These are phyloP conservation scores for Danielia reshetovae DNA, from an alignment of 805 yeast species.

Conservation along the genomic window DNA sequence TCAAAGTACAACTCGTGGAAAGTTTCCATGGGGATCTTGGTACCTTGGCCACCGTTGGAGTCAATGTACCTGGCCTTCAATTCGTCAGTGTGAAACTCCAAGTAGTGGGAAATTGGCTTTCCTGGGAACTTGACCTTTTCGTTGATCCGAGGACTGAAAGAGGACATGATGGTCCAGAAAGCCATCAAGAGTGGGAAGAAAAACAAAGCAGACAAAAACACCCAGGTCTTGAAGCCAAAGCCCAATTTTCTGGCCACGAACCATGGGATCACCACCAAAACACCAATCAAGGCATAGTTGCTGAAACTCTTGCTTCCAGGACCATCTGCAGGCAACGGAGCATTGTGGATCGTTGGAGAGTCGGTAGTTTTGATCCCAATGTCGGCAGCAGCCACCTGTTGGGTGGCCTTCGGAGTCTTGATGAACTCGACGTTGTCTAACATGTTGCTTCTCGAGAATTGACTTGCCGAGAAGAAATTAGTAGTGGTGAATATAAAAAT, in stretches of 20 bases:
- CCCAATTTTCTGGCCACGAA: slow-evolving; percentile 63
- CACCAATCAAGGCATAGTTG: slow-evolving; percentile 49
- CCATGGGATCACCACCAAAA: slow-evolving; percentile 56
- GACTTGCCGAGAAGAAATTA: no score
- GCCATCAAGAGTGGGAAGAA: slow-evolving; percentile 72
- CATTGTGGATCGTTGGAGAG: slow-evolving; percentile 75
- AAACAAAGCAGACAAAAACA: slow-evolving; percentile 52
- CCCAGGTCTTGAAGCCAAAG: slow-evolving; percentile 64
- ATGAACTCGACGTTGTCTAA: slow-evolving; percentile 48
- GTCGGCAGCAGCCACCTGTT: slow-evolving; percentile 27
- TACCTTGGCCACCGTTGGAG: slow-evolving; percentile 52
- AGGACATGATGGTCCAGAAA: slow-evolving; percentile 76
- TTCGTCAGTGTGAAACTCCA: slow-evolving; percentile 75
- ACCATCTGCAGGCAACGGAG: slow-evolving; percentile 88
- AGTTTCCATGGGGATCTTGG: slow-evolving; percentile 87
- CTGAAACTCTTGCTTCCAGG: slow-evolving; percentile 77
- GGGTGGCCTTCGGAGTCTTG: slow-evolving; percentile 53
- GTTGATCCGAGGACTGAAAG: slow-evolving; percentile 76
- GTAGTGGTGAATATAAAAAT: slow-evolving; percentile 3
- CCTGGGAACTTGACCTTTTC: slow-evolving; percentile 74
- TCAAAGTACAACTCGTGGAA: slow-evolving; percentile 86
- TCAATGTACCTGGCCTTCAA: slow-evolving; percentile 58
- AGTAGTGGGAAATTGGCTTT: slow-evolving; percentile 71
- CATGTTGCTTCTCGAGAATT: slow-evolving; percentile 27
- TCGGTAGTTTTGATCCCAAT: slow-evolving; percentile 38